These are phyloP conservation scores for Leccinum cinnamomeum DNA, from an alignment of 1,284 basidiomycete species.

Conservation along the genomic window DNA sequence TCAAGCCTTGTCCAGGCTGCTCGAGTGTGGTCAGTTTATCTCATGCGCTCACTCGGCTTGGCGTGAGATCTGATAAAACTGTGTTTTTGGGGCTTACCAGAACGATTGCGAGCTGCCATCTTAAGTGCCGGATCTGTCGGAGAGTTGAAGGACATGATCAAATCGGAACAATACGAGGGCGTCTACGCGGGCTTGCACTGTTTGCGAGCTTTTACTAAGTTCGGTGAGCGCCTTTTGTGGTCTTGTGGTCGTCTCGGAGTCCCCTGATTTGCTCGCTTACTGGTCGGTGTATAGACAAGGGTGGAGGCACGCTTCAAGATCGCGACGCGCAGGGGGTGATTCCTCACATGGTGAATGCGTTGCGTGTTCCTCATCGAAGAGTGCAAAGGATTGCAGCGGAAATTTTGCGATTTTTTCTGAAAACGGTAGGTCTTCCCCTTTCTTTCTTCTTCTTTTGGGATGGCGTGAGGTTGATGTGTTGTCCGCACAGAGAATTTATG, in stretches of 20 bases:
- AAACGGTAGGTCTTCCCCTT: conserved; percentile 4
- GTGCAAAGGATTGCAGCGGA: conserved; percentile 13
- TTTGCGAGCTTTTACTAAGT: conserved; percentile 15
- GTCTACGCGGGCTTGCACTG: conserved; percentile 27
- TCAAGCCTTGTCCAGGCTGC: conserved; percentile 17
- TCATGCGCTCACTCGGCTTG: neutral
- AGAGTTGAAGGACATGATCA: conserved; percentile 20
- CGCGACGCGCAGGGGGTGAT: conserved; percentile 12
- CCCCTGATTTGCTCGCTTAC: neutral
- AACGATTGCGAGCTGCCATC: conserved; percentile 14
- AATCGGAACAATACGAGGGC: conserved; percentile 1
- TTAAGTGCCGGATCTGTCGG: conserved; percentile 16
- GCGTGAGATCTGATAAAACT: neutral
- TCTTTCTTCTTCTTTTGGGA: neutral
- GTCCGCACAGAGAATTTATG: neutral
- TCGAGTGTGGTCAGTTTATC: conserved; percentile 22
- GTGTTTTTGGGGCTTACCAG: conserved; percentile 7
- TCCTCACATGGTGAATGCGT: conserved; percentile 15
- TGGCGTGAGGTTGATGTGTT: neutral
- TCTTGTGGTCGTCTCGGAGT: neutral
- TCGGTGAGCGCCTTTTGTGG: conserved; percentile 16
- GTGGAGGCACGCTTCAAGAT: neutral
- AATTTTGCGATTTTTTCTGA: conserved; percentile 11
- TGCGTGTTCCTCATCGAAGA: conserved; percentile 17
- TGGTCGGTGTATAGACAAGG: neutral